Base-by-base conservation (phyloP, 352 stramenopile genomes). In the Globisporangium middletonii region DNA sequence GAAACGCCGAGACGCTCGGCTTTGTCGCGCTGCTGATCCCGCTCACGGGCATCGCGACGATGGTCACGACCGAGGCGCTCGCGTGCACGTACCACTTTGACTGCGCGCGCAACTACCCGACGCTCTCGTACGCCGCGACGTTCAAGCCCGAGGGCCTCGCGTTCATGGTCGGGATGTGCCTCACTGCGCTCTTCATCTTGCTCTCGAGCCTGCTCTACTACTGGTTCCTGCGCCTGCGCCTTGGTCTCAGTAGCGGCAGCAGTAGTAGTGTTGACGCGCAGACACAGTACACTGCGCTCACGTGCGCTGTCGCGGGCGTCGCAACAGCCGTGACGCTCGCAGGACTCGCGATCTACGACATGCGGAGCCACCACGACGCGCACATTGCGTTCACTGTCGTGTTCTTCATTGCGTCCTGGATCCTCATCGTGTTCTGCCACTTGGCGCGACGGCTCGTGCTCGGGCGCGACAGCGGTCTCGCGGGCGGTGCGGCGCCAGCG, bases 121-220 rank as follows among this genome's bases (percentile, higher is more conserved):
- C 86, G 52, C 69, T 95, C 15, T 95, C 86, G 55, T 92, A 92
- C 57, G 83, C 86, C 7, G 86, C 86, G 28, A 87, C 79, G 26
- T 92, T 91, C 65, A 71, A 70, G 51, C 86, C 83, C 8, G 78
- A 89, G 41, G 74, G 69, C 33, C 67, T 79, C 53, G 77, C 65
- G 38, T 95, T 95, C 67, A 79, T 75, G 26, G 55, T 77, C 18
- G 86, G 86, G 15, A 95, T 95, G 86, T 86, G 75, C 50, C 47
- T 81, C 56, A 95, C 86, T 15, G 71, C 83, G 13, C 61, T 92
- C 54, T 83, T 87, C 57, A 92, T 95, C 65, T 63, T 87, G 15
- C 62, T 60, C 12, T 72, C 78, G 11, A 56, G 77, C 30, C 38
- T 59, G 45, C 71, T 91, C 30, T 93, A 88, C 66, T 79, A 78